Evolutionary conservation across 2,329 filamentous ascomycete genomes (phyloP).

Genomic region (Stenocarpella maydis): DNA sequence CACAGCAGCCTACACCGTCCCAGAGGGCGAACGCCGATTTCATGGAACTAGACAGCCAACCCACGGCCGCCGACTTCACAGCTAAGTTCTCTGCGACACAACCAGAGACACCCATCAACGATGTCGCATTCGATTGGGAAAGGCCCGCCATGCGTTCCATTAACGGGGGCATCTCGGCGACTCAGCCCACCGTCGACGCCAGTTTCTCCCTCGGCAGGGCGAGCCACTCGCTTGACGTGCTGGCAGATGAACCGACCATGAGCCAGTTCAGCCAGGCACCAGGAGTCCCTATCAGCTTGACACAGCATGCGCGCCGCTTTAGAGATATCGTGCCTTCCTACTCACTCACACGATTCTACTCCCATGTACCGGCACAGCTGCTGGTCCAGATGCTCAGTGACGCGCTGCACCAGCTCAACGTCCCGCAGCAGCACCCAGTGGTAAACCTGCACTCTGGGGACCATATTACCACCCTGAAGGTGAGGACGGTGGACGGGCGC

Average conservation of each 20-base stretch:
- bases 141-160: conserved; percentile 68
- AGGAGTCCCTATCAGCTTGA: conserved; percentile 81
- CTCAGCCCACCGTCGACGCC: conserved; percentile 54
- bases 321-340: conserved; percentile 89
- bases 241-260: conserved; percentile 87
- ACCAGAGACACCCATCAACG: conserved; percentile 78
- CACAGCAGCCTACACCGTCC: conserved; percentile 66
- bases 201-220: conserved; percentile 48
- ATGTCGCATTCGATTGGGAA: conserved; percentile 89
- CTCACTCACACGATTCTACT: conserved; percentile 91
- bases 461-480: conserved; percentile 69
- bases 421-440: conserved; percentile 69
- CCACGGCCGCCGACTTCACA: conserved; percentile 45
- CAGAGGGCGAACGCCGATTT: conserved; percentile 53
- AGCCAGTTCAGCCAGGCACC: conserved; percentile 85
- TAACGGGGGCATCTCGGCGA: conserved; percentile 56
- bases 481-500: conserved; percentile 78
- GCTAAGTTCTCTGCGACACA: conserved; percentile 79
- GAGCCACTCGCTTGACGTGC: conserved; percentile 60
- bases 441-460: conserved; percentile 56
- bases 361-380: conserved; percentile 75
- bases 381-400: conserved; percentile 83
- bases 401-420: conserved; percentile 84
- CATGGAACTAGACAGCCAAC: conserved; percentile 74
- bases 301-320: conserved; percentile 88